Evolutionary conservation across 2,329 filamentous ascomycete species (phyloP).

Genomic region (Phialocephala subalpina): DNA sequence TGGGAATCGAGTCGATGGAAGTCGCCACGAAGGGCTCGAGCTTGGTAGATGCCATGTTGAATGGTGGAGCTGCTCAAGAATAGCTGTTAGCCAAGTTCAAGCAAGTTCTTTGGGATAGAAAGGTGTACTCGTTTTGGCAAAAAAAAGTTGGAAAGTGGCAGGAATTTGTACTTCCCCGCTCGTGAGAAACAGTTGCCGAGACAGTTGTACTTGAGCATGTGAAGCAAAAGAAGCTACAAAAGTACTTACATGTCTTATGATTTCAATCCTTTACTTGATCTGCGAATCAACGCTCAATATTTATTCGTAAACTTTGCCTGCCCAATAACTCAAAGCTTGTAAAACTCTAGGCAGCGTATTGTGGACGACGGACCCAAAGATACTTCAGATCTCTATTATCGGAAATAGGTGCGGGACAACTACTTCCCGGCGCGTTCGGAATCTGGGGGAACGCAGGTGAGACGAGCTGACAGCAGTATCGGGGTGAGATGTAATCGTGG

Average conservation of each 20-base stretch:
- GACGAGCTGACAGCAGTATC: neutral
- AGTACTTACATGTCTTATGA: neutral
- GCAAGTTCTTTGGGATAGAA: neutral
- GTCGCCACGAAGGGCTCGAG: constrained; percentile 63
- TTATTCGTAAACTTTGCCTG: neutral
- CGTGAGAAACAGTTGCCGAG: neutral
- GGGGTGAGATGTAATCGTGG: too few relatives aligned
- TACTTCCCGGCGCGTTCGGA: neutral
- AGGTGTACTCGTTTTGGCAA: neutral
- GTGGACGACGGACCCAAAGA: neutral
- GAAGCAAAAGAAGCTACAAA: neutral
- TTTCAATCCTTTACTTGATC: neutral
- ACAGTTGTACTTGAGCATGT: neutral
- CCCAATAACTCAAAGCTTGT: neutral
- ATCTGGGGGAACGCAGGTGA: neutral
- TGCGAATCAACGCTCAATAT: neutral
- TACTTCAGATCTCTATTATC: neutral
- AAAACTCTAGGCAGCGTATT: neutral
- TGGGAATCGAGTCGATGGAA: constrained; percentile 70
- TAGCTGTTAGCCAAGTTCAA: neutral
- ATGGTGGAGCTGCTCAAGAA: neutral
- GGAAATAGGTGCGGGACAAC: neutral
- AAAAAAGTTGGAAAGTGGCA: neutral
- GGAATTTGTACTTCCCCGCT: neutral
- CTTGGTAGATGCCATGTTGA: constrained; percentile 35